Conservation (phyloP, 2,329 filamentous ascomycete genomes). For the Akanthomyces lecanii region DNA sequence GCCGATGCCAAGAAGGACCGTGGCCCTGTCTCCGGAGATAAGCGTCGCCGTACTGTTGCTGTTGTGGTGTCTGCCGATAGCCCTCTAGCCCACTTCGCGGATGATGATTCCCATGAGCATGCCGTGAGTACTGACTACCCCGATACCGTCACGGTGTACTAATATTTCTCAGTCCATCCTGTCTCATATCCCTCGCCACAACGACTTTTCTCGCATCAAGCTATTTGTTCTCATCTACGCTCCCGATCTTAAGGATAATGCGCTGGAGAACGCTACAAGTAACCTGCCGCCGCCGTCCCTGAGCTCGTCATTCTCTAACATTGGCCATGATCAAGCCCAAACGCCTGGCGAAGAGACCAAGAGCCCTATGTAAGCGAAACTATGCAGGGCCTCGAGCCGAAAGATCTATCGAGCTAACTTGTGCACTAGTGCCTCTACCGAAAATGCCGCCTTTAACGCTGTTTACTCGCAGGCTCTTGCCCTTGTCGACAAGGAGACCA, state of each 20-base stretch:
- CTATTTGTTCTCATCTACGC: slow-evolving; percentile 89
- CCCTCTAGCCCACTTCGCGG: slow-evolving; percentile 53
- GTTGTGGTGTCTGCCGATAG: slow-evolving; percentile 82
- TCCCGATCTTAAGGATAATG: slow-evolving; percentile 68
- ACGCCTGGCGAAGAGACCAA: slow-evolving; percentile 62
- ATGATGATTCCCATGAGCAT: slow-evolving; percentile 66
- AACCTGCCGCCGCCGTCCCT: slow-evolving; percentile 59
- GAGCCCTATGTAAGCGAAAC: slow-evolving; percentile 48
- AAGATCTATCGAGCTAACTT: slow-evolving; percentile 15
- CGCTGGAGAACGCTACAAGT: slow-evolving; percentile 47
- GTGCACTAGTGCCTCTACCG: slow-evolving; percentile 43
- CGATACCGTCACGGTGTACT: slow-evolving; percentile 13
- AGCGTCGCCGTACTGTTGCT: slow-evolving; percentile 72
- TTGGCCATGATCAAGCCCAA: slow-evolving; percentile 67
- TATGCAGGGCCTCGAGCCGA: neutral
- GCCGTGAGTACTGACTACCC: slow-evolving; percentile 57
- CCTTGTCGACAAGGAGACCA: slow-evolving; percentile 78
- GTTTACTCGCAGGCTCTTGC: slow-evolving; percentile 74
- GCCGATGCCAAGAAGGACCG: slow-evolving; percentile 62
- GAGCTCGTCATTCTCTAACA: slow-evolving; percentile 84
- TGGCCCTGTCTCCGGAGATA: slow-evolving; percentile 34
- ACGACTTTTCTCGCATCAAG: slow-evolving; percentile 68
- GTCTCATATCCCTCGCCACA: slow-evolving; percentile 77
- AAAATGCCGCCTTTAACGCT: slow-evolving; percentile 66
- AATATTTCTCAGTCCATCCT: slow-evolving; percentile 63